Base-by-base conservation (phyloP, 1,284 basidiomycete species). In the Tilletia horrida region DNA sequence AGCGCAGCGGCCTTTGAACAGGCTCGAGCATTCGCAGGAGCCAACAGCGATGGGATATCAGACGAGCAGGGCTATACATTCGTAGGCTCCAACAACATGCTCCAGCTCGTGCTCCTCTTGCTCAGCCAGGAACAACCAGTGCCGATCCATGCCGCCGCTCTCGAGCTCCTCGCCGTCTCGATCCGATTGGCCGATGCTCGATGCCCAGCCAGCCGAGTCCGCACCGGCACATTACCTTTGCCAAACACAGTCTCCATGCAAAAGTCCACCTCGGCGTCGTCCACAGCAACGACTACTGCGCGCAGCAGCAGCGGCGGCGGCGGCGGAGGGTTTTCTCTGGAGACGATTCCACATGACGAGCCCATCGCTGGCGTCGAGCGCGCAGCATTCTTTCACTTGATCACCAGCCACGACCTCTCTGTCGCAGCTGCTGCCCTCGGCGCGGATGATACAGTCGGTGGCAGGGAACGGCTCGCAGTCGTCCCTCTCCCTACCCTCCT, bases 41-140 rank as follows among this genome's bases (percentile, higher is more conserved):
- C 45, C 18, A 23, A 18, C 45, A 23, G 45, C 45, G 31, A 59
- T 18, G 55, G 29, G 6, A 18, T 59, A 13, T 3, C 29, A n/a
- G 55, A 59, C n/a, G 29, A 35, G 16, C 9, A 21, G 4, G 55
- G 55, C 11, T 59, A 59, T 21, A 27, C 55, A 3, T 21, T 59
- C 14, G 31, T 59, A 3, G 55, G 55, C 8, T 59, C 55, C 27
- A 59, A 29, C 16, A 59, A 59, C 21, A 25, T 59, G 55, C 55
- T 59, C 16, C 55, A 59, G 55, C 55, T 59, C 27, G 55, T 59
- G 68, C n/a, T 73, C 68, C 55, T 59, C 55, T 29, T 59, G 27
- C 44, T 48, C 25, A 48, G 62, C 44, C 45, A 48, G 40, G 45
- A 63, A 18, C 48, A 48, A 40, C 62, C 48, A 18, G 48, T 63